Conservation (phyloP, 2,329 filamentous ascomycete species). For the Aurifilum marmelostoma region DNA sequence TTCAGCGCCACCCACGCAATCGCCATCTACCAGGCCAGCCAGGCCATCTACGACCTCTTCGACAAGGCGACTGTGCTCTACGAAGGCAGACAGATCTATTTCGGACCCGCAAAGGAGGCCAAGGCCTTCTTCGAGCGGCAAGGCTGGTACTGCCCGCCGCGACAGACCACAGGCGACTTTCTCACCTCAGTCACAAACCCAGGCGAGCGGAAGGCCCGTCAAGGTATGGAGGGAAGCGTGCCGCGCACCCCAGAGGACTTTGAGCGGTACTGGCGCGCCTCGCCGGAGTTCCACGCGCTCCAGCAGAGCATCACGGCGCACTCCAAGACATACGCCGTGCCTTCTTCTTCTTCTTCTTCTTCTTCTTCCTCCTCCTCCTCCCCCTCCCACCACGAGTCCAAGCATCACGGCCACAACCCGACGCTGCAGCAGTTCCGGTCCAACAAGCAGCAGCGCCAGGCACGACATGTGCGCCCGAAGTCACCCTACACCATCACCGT, state of each 20-base stretch:
- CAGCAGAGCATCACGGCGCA: constrained; percentile 43
- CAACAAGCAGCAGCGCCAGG: constrained; percentile 54
- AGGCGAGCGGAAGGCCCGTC: constrained; percentile 55
- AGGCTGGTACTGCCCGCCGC: constrained; percentile 68
- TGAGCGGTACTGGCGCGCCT: constrained; percentile 51
- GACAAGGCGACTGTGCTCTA: constrained; percentile 77
- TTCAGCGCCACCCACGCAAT: constrained; percentile 64
- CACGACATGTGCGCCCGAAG: constrained; percentile 55
- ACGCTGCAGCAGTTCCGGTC: constrained; percentile 41
- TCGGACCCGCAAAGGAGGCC: constrained; percentile 63
- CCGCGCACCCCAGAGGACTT: constrained; percentile 74
- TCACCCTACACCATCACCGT: constrained; percentile 63
- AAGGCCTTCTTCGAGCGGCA: constrained; percentile 68
- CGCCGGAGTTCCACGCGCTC: constrained; percentile 47
- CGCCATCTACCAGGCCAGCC: constrained; percentile 73
- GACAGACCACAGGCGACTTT: constrained; percentile 72
- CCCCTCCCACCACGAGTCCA: no score
- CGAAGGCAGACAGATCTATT: constrained; percentile 78
- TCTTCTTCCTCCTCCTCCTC: no score
- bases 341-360: no score
- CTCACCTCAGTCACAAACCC: constrained; percentile 71
- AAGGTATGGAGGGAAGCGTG: constrained; percentile 63
- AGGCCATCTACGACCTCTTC: constrained; percentile 72
- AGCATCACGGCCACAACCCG: not conserved
- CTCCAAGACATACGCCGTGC: constrained; percentile 40